Base-by-base conservation (phyloP, 2,329 filamentous ascomycete genomes). In the Colletotrichum agaves region DNA sequence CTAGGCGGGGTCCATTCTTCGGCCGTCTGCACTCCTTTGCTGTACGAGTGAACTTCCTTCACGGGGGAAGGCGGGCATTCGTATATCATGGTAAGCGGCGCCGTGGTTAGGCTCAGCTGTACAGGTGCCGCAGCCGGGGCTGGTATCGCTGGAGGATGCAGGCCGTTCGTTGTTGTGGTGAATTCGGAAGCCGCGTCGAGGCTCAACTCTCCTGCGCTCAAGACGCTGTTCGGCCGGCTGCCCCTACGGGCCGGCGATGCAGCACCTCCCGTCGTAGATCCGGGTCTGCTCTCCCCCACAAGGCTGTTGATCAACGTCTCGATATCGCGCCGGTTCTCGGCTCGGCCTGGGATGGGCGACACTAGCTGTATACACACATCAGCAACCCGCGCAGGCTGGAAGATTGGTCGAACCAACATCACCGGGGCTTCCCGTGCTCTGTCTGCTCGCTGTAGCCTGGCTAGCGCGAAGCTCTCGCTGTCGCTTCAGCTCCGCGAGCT, bases 401-500 rank as follows among this genome's bases (percentile, higher is more conserved):
- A 56, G 63, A 58, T 66, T 33, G 63, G 67, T 70, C 70, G 67
- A 68, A 80, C 83, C 73, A 86, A 97, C 93, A 82, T 97, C 93
- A 78, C 86, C 87, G 58, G 87, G 82, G 76, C 88, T 87, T 67
- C 89, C 89, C 74, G 90, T 83, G 77, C 89, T 92, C 75, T 90
- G 87, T 72, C 93, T 88, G 73, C 84, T 89, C 70, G 87, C 87
- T 67, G 85, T 88, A 73, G 92, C 89, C 77, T 97, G 93, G 77
- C 87, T 92, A 71, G 93, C 88, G 67, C 94, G 88, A 73, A 95
- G 83, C 78, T 97, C 94, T 74, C 96, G 89, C 82, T 98, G 94
- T 70, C 93, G 89, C 83, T 97, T 98, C 72, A 99, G 87, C 86
- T 98, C 96, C 56, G 93, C 94, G 75, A 99, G 93, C 85, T 96